Evolutionary conservation across 768 basidiomycete genomes (phyloP).

Genomic region (Pleurotus eryngii): DNA sequence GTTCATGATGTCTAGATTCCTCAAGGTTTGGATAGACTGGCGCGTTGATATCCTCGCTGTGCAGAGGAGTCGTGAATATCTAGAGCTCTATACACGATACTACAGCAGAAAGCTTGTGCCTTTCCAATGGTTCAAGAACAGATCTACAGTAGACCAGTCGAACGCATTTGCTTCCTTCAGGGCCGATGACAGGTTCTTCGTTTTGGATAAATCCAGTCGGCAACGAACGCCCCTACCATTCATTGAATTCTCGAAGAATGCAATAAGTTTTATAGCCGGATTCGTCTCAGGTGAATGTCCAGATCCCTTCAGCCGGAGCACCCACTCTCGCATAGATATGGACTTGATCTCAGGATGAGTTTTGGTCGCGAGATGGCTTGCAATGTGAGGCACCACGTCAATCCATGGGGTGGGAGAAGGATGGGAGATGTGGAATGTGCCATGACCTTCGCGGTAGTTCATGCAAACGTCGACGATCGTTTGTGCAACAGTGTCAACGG

Average conservation of each 20-base stretch:
- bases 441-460: neutral
- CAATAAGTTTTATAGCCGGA: conserved; percentile 4
- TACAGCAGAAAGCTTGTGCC: neutral
- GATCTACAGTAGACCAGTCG: neutral
- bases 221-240: conserved; percentile 4
- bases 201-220: conserved; percentile 26
- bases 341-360: neutral
- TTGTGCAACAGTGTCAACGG: conserved; percentile 1
- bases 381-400: neutral
- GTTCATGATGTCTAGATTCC: neutral
- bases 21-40: neutral
- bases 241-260: conserved; percentile 6
- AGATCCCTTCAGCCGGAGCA: neutral
- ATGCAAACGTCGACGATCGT: neutral
- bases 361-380: neutral
- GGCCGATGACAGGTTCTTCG: neutral
- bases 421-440: neutral
- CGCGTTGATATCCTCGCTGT: neutral
- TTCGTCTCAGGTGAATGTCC: neutral
- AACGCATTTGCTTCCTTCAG: neutral
- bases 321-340: neutral
- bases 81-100: neutral
- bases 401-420: neutral
- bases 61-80: neutral
- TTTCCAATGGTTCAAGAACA: neutral